Evolutionary conservation across 116 monocot genomes (phyloP), one percentile per base, ranked within the genome.

Genomic region (Phalaenopsis hybrid): DNA sequence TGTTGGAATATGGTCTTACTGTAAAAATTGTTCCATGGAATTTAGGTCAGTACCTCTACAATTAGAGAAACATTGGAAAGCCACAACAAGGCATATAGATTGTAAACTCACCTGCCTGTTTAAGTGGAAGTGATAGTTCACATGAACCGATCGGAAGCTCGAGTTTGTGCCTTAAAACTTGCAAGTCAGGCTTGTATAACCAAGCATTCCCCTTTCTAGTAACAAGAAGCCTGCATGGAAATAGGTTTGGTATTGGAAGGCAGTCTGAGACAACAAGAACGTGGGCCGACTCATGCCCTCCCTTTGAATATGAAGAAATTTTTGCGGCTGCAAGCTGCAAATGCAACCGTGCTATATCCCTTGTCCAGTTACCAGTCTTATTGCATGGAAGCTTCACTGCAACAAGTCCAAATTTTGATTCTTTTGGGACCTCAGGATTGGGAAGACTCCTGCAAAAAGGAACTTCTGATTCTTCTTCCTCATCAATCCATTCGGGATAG

Each of bases 401-500:
- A 51, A 96, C 74, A 0, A 96, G 75, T 44, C 91, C 85, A 67
- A 81, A 82, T 31, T 74, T 67, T 31, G 77, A 67, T 17, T 73
- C 75, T 61, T 58, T 78, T 28, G 37, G 57, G 8, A 81, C 72
- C 11, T 51, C 9, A 20, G 92, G 92, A 23, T 82, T 78, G 2
- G 96, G 89, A 70, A 92, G 86, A 75, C 70, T 37, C 0, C 90
- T 94, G 41, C 94, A 96, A 72, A 43, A 44, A 0, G 96, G 96
- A 18, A 91, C 82, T 81, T 88, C 80, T 1, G 49, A 84, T 84
- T 92, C 90, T 87, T 94, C 88, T 81, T 94, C 96, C 77, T 96
- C 96, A 21, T 96, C 92, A 11, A 96, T 94, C 96, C 96, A 96
- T 83, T 96, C 96, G 16, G 96, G 94, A 79, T 96, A 96, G 2